Evolutionary conservation across 352 stramenopile species (phyloP).

Genomic region (Stephanocyclus meneghinianus): DNA sequence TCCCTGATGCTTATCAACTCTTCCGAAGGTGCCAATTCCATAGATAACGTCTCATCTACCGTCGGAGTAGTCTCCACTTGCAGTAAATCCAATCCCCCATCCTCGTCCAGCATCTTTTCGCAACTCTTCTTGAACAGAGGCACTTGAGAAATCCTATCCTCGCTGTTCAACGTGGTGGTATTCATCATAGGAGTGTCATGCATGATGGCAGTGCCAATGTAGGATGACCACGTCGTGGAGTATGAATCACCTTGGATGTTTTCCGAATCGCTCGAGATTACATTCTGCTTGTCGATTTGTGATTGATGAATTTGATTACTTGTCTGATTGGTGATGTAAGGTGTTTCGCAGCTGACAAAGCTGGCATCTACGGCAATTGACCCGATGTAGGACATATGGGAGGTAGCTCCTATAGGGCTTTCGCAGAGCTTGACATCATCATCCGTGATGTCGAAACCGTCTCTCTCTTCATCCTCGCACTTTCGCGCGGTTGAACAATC

Average conservation of each 20-base stretch:
- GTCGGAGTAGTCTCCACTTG: conserved; percentile 10
- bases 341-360: not conserved
- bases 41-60: conserved; percentile 11
- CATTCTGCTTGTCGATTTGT: not conserved
- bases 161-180: not conserved
- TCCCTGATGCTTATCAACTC: not conserved
- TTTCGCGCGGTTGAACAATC: not conserved
- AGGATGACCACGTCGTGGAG: not conserved
- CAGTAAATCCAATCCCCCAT: not conserved
- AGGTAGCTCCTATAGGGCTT: not conserved
- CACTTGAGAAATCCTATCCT: conserved; percentile 4
- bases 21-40: not conserved
- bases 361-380: not conserved
- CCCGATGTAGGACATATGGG: conserved; percentile 19
- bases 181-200: not conserved
- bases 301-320: not conserved
- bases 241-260: not conserved
- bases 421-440: not conserved
- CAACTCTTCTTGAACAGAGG: not conserved
- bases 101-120: not conserved
- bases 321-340: not conserved
- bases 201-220: conserved; percentile 9
- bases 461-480: not conserved
- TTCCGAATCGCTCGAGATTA: not conserved
- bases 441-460: not conserved